Base-by-base conservation (phyloP, 2,329 filamentous ascomycete species). In the Beauveria scarabaeidicola region DNA sequence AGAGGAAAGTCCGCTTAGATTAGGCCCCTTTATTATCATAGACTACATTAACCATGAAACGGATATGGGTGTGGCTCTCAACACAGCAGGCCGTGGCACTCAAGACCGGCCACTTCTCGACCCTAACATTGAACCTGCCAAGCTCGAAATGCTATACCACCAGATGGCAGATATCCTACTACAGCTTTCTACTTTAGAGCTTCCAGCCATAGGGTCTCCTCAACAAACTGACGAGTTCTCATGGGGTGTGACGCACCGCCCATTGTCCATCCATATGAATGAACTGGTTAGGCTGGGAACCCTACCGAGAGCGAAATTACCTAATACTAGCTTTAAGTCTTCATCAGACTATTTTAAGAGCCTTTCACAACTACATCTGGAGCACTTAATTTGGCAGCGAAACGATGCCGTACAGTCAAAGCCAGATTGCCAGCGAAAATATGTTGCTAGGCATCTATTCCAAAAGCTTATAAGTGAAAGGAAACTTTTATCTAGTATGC, bases 1-100 rank as follows among this genome's bases (percentile, higher is more conserved):
- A 19, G 57, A 62, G n/a, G 61, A 63, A 17, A 63, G 63, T 17
- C 61, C 61, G 1, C 48, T 62, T n/a, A 27, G 32, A 40, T 46
- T 64, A 4, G 63, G 59, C 36, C 63, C 50, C 0, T 64, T 64
- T 17, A 61, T 64, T 13, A 53, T 63, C 25, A 64, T 63, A 54
- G 61, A 61, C 52, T 64, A 61, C 5, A 60, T 64, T 3, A 58
- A 61, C 10, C 56, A 52, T 41, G 38, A 46, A 23, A 60, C 17
- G 19, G n/a, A 23, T 40, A 44, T 52, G 32, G 41, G 47, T 38
- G 19, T 29, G 36, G 51, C 54, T 50, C 52, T 66, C 5, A 67
- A 66, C 3, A 32, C 27, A 9, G 7, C 52, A 7, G 40, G 52
- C 2, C 38, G 13, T 11, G 21, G 10, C 2, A 38, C 5, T 44